These are phyloP conservation scores for Tuber aestivum DNA, from an alignment of 495 filamentous ascomycete species.

Conservation along the genomic window DNA sequence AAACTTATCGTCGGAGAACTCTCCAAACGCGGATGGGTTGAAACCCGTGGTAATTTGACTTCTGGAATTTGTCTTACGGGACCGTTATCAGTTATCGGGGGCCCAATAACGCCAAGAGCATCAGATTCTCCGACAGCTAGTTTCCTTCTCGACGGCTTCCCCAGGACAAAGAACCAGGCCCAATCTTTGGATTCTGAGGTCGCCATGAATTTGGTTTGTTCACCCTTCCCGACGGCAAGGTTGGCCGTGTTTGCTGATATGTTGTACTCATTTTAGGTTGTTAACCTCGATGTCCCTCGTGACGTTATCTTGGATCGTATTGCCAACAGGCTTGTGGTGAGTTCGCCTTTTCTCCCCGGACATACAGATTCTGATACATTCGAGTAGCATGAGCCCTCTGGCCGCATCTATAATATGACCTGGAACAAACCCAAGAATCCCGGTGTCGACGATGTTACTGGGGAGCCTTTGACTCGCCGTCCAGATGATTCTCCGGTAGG, in stretches of 20 bases:
- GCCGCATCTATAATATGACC: constrained; percentile 85
- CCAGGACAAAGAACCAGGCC: constrained; percentile 78
- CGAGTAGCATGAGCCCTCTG: constrained; percentile 69
- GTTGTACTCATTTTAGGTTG: constrained; percentile 24
- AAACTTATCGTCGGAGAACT: constrained; percentile 86
- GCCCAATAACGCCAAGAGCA: constrained; percentile 28
- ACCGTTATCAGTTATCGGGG: constrained; percentile 30
- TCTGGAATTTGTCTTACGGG: constrained; percentile 43
- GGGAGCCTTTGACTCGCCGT: constrained; percentile 74
- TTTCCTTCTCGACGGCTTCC: constrained; percentile 95
- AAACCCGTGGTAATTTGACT: constrained; percentile 40
- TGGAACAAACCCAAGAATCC: constrained; percentile 78
- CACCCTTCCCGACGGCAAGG: constrained; percentile 43
- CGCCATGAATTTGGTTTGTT: constrained; percentile 85
- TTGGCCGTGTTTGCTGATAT: constrained; percentile 8
- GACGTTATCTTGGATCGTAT: constrained; percentile 85
- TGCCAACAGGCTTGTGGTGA: constrained; percentile 71
- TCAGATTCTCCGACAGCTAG: constrained; percentile 70
- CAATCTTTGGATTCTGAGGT: constrained; percentile 67
- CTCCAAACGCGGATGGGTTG: constrained; percentile 73
- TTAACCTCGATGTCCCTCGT: constrained; percentile 48
- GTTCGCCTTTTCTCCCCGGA: constrained; percentile 45
- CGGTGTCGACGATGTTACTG: constrained; percentile 85
- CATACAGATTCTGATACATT: constrained; percentile 35
- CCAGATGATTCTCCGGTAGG: constrained; percentile 63